Conservation (phyloP, 176 grass and related monocot genomes). For the Thalia dealbata region DNA sequence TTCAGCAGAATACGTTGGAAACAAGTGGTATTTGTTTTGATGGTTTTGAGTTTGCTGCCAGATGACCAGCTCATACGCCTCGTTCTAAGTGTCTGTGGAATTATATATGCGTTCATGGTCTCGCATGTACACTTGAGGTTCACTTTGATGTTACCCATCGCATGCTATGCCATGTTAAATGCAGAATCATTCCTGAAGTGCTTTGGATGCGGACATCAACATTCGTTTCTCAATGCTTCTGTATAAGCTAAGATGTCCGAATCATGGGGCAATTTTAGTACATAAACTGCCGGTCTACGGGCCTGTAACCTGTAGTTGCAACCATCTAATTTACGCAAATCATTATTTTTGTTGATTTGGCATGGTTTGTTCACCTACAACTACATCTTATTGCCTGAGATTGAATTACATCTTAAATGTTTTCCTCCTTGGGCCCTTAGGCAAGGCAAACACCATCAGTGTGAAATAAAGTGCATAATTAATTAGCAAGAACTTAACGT, state of each 20-base stretch:
- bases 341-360: too few relatives aligned
- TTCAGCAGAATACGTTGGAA: conserved; percentile 18
- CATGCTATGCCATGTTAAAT: not conserved
- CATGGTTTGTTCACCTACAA: not conserved
- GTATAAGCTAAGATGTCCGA: not conserved
- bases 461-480: too few relatives aligned
- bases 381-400: not conserved
- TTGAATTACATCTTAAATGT: not conserved
- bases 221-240: not conserved
- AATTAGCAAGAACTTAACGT: too few relatives aligned
- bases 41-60: conserved; percentile 26
- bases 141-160: too few relatives aligned
- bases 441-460: too few relatives aligned
- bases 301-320: not conserved
- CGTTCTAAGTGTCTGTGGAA: not conserved
- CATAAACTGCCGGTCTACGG: not conserved
- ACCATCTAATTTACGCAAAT: too few relatives aligned
- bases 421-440: too few relatives aligned
- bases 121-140: not conserved
- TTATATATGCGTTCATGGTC: not conserved
- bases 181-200: not conserved
- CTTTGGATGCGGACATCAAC: not conserved
- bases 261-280: too few relatives aligned
- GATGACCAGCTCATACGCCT: not conserved
- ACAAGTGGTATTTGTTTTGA: conserved; percentile 30